Percentiles rank a stretch among this genome's conserved stretches.
phyloP scores from a whole-genome alignment of 1,139 yeast species.

The Zygosaccharomyces sapae region DNA sequence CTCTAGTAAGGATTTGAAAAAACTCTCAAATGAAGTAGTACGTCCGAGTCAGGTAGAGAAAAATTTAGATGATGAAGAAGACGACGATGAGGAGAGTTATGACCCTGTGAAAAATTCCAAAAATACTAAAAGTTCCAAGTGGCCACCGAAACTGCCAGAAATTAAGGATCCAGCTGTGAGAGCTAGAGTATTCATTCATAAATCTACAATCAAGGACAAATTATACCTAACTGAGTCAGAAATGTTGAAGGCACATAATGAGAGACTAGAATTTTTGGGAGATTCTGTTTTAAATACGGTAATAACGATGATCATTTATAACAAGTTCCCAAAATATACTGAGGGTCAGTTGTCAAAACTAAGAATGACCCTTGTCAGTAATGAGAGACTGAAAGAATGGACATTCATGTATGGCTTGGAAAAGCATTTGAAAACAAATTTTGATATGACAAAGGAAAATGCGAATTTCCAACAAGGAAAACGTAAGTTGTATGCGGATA shows the following conservation, averaged over 20 bases:
- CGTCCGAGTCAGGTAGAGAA: conserved; percentile 6
- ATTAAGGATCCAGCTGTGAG: conserved; percentile 57
- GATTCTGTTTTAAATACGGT: conserved; percentile 79
- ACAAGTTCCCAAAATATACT: conserved; percentile 60
- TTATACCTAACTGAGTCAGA: conserved; percentile 55
- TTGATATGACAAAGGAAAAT: conserved; percentile 30
- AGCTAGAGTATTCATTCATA: conserved; percentile 77
- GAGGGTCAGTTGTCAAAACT: conserved; percentile 81
- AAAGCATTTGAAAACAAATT: conserved; percentile 48
- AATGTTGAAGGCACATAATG: conserved; percentile 66
- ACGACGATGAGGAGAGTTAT: conserved; percentile 21
- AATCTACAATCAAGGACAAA: conserved; percentile 62
- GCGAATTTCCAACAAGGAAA: conserved; percentile 36
- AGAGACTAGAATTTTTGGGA: conserved; percentile 88
- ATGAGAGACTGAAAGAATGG: conserved; percentile 68
- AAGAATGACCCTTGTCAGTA: conserved; percentile 70
- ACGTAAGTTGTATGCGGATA: conserved; percentile 37
- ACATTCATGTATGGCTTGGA: conserved; percentile 69
- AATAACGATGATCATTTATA: conserved; percentile 64
- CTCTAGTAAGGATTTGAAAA: conserved; percentile 19
- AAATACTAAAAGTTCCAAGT: conserved; percentile 15
- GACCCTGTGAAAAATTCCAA: conserved; percentile 17
- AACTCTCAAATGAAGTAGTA: conserved; percentile 15
- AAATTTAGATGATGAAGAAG: conserved; percentile 17
- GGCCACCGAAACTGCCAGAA: conserved; percentile 67